Evolutionary conservation across 1,284 basidiomycete species (phyloP).

Genomic region (Butyriboletus appendiculatus): DNA sequence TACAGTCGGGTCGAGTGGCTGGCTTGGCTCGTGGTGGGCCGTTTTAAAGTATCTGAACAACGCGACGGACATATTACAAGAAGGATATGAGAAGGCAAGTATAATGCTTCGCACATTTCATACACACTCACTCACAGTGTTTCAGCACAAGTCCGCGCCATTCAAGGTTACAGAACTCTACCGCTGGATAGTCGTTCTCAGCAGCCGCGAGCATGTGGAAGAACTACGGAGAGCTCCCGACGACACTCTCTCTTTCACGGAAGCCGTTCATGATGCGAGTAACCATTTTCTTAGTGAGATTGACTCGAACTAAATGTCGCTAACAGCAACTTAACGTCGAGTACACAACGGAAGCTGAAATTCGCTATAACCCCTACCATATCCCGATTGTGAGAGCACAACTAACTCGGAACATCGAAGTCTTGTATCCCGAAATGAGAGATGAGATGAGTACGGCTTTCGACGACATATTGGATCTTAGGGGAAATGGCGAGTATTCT

Average conservation of each 20-base stretch:
- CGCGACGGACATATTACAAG: conserved; percentile 7
- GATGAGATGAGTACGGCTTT: conserved; percentile 37
- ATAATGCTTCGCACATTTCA: no score
- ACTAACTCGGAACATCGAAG: conserved; percentile 34
- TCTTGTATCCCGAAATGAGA: conserved; percentile 28
- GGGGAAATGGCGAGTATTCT: no score
- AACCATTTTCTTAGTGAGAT: not conserved
- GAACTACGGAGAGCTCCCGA: no score
- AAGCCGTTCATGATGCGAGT: conserved; percentile 38
- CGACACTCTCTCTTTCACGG: not conserved
- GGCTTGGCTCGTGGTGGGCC: conserved; percentile 22
- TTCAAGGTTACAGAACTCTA: conserved; percentile 45
- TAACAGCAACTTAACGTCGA: conserved; percentile 19
- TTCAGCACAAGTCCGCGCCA: conserved; percentile 21
- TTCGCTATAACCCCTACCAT: conserved; percentile 31
- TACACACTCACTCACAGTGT: not conserved
- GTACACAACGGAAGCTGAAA: conserved; percentile 31
- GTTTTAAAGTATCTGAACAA: conserved; percentile 10
- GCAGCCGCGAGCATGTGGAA: conserved; percentile 18
- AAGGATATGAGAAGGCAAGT: no score
- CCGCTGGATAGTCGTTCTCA: conserved; percentile 44
- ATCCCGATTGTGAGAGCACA: conserved; percentile 23
- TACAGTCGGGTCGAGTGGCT: conserved; percentile 15
- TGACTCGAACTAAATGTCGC: not conserved
- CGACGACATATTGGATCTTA: not conserved